Evolutionary conservation across 768 basidiomycete species (phyloP), one percentile per base, ranked within the genome.

Genomic region (Hygrocybe punicea): DNA sequence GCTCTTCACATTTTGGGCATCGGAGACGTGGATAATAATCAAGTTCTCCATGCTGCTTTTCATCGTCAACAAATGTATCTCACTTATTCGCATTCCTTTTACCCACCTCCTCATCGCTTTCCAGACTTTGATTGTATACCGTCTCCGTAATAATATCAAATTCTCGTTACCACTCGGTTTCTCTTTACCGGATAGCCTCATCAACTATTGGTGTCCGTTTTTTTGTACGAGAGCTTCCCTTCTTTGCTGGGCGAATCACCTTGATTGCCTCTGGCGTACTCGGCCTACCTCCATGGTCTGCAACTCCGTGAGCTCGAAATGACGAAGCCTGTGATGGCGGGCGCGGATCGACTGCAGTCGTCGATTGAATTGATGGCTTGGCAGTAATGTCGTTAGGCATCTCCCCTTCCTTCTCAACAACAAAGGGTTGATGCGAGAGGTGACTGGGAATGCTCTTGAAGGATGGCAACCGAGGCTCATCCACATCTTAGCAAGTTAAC

Each of bases 341-440:
- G 68, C 23, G 71, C 35, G 34, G 25, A 45, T 19, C 16, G 36
- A 62, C 62, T 35, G 57, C 56, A 33, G 58, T 63, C 21, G 57
- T 70, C 54, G 69, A 62, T 29, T 60, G 46, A 5, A 75, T 67
- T 4, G 71, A 69, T 16, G 66, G 64, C 8, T 65, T 65, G 42
- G 67, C 63, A 39, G 61, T 46, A 54, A 72, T 77, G n/a, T 83
- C 81, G 47, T 80, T 80, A 4, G 93, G 93, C 89, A 95, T 90
- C 72, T 94, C 93, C 2, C 93, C 93, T 1, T 84, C 81, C 63
- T 80, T 81, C 58, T 94, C 91, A 57, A 93, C 83, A 13, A 81
- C 73, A 59, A 83, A 89, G 5, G 76, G 68, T n/a, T 76, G 70
- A 1, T 76, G 67, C 2, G 80, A 73, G 9, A 78, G 74, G 16